These are phyloP conservation scores for Lomentospora prolificans DNA, from an alignment of 2,329 filamentous ascomycete species.

Conservation along the genomic window DNA sequence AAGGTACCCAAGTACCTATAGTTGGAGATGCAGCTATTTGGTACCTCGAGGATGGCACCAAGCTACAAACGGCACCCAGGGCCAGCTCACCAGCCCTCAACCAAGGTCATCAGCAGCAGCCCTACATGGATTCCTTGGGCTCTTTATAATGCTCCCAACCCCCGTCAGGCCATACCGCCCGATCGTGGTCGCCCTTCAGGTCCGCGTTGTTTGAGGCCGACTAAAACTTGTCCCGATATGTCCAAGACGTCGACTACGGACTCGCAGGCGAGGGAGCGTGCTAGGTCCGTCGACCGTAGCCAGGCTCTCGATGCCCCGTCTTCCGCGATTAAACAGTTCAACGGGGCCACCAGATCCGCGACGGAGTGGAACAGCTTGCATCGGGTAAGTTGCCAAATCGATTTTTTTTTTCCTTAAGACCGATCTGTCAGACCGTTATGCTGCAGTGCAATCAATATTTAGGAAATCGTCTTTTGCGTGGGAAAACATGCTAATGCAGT, in stretches of 20 bases:
- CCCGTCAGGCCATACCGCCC: not conserved
- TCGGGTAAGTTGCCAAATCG: constrained; percentile 27
- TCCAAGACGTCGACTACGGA: constrained; percentile 5
- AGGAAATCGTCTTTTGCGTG: not conserved
- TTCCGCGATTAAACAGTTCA: constrained; percentile 35
- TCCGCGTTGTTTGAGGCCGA: not conserved
- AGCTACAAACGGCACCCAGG: not conserved
- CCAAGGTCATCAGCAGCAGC: not conserved
- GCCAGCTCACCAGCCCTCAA: not conserved
- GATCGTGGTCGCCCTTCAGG: not conserved
- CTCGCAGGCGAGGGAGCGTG: constrained; percentile 11
- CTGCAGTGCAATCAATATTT: not conserved
- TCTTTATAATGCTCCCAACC: constrained; percentile 1
- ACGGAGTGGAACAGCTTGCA: constrained; percentile 36
- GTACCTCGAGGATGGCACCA: not conserved
- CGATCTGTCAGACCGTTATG: too few relatives aligned
- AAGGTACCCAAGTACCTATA: constrained; percentile 1
- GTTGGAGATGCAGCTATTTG: not conserved
- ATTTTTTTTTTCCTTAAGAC: not conserved
- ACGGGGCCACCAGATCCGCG: constrained; percentile 34
- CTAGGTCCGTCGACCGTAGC: constrained; percentile 8
- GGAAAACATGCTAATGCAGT: constrained; percentile 9
- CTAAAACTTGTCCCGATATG: not conserved
- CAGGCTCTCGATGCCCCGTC: not conserved
- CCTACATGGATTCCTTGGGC: not conserved